Evolutionary conservation across 257 asterid genomes (phyloP).

Genomic region (Lycium ferocissimum): DNA sequence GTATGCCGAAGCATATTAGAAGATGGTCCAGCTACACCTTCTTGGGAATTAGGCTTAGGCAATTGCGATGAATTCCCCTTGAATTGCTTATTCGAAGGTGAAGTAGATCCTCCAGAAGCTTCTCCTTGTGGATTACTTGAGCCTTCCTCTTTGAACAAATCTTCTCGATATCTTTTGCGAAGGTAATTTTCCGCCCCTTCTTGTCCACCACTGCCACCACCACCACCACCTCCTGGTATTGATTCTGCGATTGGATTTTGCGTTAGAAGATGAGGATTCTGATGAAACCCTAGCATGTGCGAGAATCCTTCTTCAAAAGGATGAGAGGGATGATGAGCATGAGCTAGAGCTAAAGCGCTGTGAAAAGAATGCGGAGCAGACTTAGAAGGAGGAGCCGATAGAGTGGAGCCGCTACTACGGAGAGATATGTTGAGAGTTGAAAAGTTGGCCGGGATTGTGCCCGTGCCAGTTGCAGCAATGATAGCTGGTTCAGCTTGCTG

Average conservation of each 20-base stretch:
- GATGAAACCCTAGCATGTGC: slow-evolving; percentile 77
- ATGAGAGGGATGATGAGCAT: slow-evolving; percentile 42
- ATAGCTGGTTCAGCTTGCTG: slow-evolving; percentile 87
- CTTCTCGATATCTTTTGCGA: slow-evolving; percentile 74
- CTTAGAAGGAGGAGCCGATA: slow-evolving; percentile 70
- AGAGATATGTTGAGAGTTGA: slow-evolving; percentile 67
- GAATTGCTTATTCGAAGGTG: slow-evolving; percentile 65
- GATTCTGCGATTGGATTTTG: slow-evolving; percentile 50
- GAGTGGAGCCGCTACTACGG: slow-evolving; percentile 70
- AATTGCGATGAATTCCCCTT: slow-evolving; percentile 39
- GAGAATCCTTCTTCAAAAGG: slow-evolving; percentile 64
- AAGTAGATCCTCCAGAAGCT: slow-evolving; percentile 46
- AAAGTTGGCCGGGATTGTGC: slow-evolving; percentile 78
- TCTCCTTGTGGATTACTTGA: slow-evolving; percentile 46
- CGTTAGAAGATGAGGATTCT: slow-evolving; percentile 46
- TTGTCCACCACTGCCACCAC: slow-evolving; percentile 44
- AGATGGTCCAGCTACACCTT: slow-evolving; percentile 42
- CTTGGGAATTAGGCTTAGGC: slow-evolving; percentile 41
- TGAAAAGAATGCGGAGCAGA: slow-evolving; percentile 71
- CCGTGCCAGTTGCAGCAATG: slow-evolving; percentile 82
- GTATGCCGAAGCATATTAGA: slow-evolving; percentile 48
- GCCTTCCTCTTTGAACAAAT: slow-evolving; percentile 66
- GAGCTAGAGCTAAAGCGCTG: slow-evolving; percentile 57
- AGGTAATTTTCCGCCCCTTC: slow-evolving; percentile 60
- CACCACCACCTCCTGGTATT: slow-evolving; percentile 47